A percentile compares a stretch with the other conserved stretches of the same genome.
Conservation (phyloP, 2,329 filamentous ascomycete genomes). For the Orbilia brochopaga region DNA sequence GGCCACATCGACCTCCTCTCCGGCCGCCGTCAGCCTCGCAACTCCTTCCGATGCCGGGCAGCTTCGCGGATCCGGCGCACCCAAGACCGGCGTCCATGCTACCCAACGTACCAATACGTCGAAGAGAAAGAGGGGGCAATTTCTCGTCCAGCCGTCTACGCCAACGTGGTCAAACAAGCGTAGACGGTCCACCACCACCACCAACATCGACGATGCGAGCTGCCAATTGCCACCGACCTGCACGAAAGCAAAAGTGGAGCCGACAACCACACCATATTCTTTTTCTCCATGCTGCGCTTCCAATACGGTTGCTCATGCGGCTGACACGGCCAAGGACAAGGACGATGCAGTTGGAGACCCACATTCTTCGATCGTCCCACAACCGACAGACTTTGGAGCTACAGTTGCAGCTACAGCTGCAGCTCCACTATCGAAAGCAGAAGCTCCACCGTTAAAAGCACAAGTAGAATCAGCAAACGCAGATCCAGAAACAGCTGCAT, state of each 20-base stretch:
- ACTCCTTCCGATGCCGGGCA: neutral
- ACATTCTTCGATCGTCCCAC: conserved; percentile 4
- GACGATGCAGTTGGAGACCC: conserved; percentile 10
- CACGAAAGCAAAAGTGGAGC: conserved; percentile 31
- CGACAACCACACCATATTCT: conserved; percentile 10
- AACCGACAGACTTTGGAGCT: neutral
- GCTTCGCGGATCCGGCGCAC: neutral
- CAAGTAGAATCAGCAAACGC: neutral
- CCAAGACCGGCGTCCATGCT: neutral
- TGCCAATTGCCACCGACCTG: neutral
- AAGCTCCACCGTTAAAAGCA: no score
- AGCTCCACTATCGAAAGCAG: neutral
- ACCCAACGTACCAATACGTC: neutral
- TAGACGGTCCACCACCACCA: conserved; percentile 21
- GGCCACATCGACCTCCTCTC: neutral
- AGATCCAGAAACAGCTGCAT: neutral
- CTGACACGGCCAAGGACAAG: conserved; percentile 35
- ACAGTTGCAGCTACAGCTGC: neutral
- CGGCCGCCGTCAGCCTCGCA: no score
- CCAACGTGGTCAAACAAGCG: conserved; percentile 9
- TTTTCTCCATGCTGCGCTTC: conserved; percentile 1
- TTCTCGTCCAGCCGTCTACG: neutral
- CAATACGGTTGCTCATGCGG: conserved; percentile 14
- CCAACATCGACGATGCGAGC: conserved; percentile 11
- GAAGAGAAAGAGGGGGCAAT: neutral